Base-by-base conservation (phyloP, 148 eudicot species). In the Linanthus parryae region DNA sequence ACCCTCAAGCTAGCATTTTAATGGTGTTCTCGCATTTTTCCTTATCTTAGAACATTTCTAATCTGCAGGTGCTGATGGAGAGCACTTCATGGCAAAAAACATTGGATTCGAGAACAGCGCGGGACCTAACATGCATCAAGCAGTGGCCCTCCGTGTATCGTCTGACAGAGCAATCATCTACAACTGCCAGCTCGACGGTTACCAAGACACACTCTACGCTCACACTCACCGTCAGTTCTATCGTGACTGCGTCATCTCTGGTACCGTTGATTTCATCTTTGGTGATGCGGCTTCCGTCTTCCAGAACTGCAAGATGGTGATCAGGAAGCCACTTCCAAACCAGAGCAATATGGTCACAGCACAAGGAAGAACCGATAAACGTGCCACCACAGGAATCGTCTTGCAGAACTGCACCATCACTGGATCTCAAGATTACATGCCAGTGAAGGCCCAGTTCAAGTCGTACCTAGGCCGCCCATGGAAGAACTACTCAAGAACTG, bases 91-190 rank as follows among this genome's bases (percentile, higher is more conserved):
- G 45, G 45, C 45, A n/a, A 42, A 42, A 13, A 11, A 42, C 45
- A 42, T 42, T 15, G 45, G 45, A 7, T 42, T 42, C 20, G 45
- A 42, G 45, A 42, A 42, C 45, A 42, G 19, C 10, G 45, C 45
- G 4, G 45, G 45, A 2, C 11, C 45, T 8, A 23, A 42, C 8
- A 42, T 16, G 2, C 45, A 42, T 23, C 45, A 42, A 16, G 45
- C 45, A 2, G 45, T 42, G 45, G 45, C 45, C 7, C 45, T 42
- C 20, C 45, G 45, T 2, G 45, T 42, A 23, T 42, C 45, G 3
- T 42, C 45, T 2, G 45, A 42, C 10, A 8, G 20, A 20, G 17
- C 45, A n/a, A 16, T 42, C 19, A 2, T 42, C 4, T 42, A 42
- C 45, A 42, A 42, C 20, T 7, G 5, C 45, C 45, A 42, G 10